Conservation (phyloP, 148 eudicot genomes). For the Cornus kousa region DNA sequence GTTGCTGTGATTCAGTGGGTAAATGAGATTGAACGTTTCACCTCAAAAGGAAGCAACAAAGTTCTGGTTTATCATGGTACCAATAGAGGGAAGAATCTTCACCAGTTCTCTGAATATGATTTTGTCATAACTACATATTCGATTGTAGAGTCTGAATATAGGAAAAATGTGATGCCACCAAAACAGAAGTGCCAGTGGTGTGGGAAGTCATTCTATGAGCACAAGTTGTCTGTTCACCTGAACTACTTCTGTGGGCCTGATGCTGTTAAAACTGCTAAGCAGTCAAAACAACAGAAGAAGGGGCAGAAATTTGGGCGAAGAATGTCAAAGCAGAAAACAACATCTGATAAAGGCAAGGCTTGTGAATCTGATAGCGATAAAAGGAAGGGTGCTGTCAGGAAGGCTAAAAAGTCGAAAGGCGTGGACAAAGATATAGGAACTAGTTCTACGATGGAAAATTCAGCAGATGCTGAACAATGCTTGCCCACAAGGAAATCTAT, state of each 20-base stretch:
- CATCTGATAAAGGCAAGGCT: constrained; percentile 11
- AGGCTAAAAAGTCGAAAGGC: constrained; percentile 13
- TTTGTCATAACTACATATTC: constrained; percentile 89
- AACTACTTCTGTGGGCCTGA: constrained; percentile 71
- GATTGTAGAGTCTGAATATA: constrained; percentile 75
- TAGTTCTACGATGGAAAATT: constrained; percentile 26
- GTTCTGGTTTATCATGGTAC: constrained; percentile 83
- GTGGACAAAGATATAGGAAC: constrained; percentile 15
- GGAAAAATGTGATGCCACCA: constrained; percentile 77
- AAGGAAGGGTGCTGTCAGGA: constrained; percentile 28
- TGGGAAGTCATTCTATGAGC: constrained; percentile 52
- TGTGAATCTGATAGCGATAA: constrained; percentile 19
- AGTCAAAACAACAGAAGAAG: constrained; percentile 71
- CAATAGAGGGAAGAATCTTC: constrained; percentile 53
- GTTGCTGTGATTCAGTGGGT: constrained; percentile 85
- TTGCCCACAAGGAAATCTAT: constrained; percentile 33
- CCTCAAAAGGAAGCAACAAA: constrained; percentile 71
- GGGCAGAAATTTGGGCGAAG: constrained; percentile 20
- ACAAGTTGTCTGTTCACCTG: constrained; percentile 53
- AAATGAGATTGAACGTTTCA: constrained; percentile 72
- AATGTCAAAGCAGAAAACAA: constrained; percentile 23
- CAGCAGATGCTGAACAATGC: constrained; percentile 26
- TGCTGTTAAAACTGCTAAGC: constrained; percentile 67
- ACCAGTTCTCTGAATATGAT: constrained; percentile 62
- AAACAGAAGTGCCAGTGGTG: constrained; percentile 78